phyloP scores from a whole-genome alignment of 108 stramenopile species.

The Heterococcus sp. region DNA sequence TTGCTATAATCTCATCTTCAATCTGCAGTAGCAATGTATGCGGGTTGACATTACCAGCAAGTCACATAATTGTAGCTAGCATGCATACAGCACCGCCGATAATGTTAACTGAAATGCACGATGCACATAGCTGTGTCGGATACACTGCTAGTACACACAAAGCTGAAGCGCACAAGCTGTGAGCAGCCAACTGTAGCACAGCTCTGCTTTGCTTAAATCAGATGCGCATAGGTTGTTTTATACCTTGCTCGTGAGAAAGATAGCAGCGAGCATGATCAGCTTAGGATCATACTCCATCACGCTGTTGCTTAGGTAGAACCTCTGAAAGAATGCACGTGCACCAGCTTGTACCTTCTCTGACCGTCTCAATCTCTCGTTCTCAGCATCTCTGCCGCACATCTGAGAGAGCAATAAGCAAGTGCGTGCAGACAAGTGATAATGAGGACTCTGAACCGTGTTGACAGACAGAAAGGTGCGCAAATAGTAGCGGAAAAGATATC shows the following conservation, averaged over 20 bases:
- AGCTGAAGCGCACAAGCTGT: too few species aligned
- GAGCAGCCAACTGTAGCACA: too few species aligned
- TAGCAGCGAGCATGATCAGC: constrained; percentile 14
- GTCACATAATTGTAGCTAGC: too few species aligned
- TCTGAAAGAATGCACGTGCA: constrained; percentile 4
- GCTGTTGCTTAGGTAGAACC: constrained; percentile 50
- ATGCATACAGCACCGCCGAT: too few species aligned
- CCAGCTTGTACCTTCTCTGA: constrained; percentile 41
- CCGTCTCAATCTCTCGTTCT: constrained; percentile 16
- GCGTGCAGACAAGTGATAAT: background rate
- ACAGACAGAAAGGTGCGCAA: background rate
- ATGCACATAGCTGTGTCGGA: too few species aligned
- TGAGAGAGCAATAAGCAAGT: background rate
- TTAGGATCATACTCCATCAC: constrained; percentile 44
- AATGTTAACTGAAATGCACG: too few species aligned
- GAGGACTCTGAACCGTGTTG: background rate
- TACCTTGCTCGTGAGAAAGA: background rate
- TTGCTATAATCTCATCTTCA: background rate
- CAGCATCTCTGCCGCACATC: constrained; percentile 30
- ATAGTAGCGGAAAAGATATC: too few species aligned
- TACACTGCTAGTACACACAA: too few species aligned
- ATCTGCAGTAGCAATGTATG: too few species aligned
- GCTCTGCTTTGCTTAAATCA: too few species aligned
- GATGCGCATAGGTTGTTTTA: too few species aligned
- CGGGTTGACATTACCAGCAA: too few species aligned